A percentile compares a stretch with the other conserved stretches of the same genome.
Evolutionary conservation across 1,284 basidiomycete species (phyloP).

Genomic region (Apiotrichum sp.): DNA sequence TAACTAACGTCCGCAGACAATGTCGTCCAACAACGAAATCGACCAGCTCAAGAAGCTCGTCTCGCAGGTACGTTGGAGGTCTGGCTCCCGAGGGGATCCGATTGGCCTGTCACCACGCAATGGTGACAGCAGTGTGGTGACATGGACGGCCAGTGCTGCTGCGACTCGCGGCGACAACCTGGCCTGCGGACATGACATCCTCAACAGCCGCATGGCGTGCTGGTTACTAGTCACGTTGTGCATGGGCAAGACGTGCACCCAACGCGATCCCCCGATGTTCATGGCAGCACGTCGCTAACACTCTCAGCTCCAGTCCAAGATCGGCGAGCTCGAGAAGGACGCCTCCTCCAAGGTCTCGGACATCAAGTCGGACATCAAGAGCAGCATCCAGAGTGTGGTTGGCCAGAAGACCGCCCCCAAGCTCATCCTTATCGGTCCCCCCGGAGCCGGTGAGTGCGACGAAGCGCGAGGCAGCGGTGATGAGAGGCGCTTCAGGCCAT

Average conservation of each 20-base stretch:
- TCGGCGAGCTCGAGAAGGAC: constrained; percentile 36
- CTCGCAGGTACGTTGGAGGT: constrained; percentile 51
- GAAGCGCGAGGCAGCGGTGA: not conserved
- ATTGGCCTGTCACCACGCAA: not conserved
- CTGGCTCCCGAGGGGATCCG: no score
- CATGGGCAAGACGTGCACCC: not conserved
- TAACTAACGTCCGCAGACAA: not conserved
- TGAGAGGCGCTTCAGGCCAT: no score
- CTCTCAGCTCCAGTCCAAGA: constrained; percentile 43
- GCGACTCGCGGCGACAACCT: no score
- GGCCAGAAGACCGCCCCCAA: constrained; percentile 54
- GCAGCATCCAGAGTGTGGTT: constrained; percentile 47
- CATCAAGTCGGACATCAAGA: not conserved
- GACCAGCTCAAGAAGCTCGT: constrained; percentile 86
- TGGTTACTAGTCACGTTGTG: no score
- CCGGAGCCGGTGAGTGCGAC: constrained; percentile 73
- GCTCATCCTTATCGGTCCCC: constrained; percentile 93
- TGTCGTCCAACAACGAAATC: constrained; percentile 54
- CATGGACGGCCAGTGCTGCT: no score
- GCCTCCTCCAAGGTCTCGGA: constrained; percentile 11
- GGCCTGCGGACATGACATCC: no score
- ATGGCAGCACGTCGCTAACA: not conserved
- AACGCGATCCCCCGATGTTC: not conserved
- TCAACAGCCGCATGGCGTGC: no score
- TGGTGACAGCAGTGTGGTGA: not conserved